phyloP scores from a whole-genome alignment of 2,329 filamentous ascomycete species.

The Ilyonectria robusta region DNA sequence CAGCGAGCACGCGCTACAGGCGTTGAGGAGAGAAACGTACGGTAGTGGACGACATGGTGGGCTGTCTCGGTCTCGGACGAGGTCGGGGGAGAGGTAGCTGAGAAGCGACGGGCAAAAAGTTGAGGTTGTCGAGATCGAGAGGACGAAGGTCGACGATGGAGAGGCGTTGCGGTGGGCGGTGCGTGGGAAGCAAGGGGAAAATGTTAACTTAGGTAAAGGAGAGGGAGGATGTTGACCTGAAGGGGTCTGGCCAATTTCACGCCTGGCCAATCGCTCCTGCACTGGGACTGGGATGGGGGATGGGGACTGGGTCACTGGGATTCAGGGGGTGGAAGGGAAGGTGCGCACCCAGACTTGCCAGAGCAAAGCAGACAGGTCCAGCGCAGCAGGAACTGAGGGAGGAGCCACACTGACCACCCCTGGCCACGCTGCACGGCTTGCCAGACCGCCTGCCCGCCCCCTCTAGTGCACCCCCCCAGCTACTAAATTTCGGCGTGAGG shows the following conservation, averaged over 20 bases:
- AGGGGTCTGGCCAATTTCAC: slow-evolving; percentile 51
- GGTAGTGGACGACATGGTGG: slow-evolving; percentile 53
- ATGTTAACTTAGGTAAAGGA: slow-evolving; percentile 47
- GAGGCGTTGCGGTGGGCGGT: slow-evolving; percentile 47
- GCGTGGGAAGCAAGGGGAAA: slow-evolving; percentile 50
- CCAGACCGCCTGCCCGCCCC: slow-evolving; percentile 47
- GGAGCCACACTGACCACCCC: slow-evolving; percentile 34
- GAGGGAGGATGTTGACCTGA: slow-evolving; percentile 49
- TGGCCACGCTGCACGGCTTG: slow-evolving; percentile 40
- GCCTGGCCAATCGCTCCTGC: slow-evolving; percentile 52
- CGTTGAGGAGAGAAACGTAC: slow-evolving; percentile 46
- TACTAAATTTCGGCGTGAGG: slow-evolving; percentile 37
- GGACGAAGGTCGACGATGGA: slow-evolving; percentile 27
- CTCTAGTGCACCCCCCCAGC: slow-evolving; percentile 37
- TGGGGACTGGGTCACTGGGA: slow-evolving; percentile 25
- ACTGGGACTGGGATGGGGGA: slow-evolving; percentile 28
- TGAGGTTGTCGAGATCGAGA: slow-evolving; percentile 41
- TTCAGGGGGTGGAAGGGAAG: slow-evolving; percentile 47
- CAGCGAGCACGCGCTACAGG: slow-evolving; percentile 20
- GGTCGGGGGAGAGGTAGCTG: slow-evolving; percentile 37
- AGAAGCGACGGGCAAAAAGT: slow-evolving; percentile 37
- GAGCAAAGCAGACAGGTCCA: slow-evolving; percentile 12
- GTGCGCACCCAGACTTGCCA: slow-evolving; percentile 5
- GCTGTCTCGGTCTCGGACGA: slow-evolving; percentile 28
- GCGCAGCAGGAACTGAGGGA: neutral